These are phyloP conservation scores for Wickerhamiella azyma DNA, from an alignment of 805 yeast species.

Conservation along the genomic window DNA sequence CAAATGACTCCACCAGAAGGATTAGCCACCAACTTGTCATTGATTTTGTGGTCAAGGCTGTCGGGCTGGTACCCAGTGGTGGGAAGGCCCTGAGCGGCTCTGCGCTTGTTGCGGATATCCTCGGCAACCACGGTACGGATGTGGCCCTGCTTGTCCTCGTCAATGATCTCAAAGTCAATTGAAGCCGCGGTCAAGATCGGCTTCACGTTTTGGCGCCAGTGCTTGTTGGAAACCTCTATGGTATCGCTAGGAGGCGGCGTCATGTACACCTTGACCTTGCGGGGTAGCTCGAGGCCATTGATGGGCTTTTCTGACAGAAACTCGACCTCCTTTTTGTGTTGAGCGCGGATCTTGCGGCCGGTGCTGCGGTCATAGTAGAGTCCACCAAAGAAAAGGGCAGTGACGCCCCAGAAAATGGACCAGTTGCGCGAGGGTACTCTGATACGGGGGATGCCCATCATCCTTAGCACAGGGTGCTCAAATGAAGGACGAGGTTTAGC, in stretches of 20 bases:
- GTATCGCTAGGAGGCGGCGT: slow-evolving; percentile 98
- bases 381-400: slow-evolving; percentile 58
- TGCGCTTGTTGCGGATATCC: slow-evolving; percentile 57
- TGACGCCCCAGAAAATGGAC: slow-evolving; percentile 72
- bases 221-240: slow-evolving; percentile 54
- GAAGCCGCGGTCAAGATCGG: slow-evolving; percentile 79
- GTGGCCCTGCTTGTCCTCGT: slow-evolving; percentile 80
- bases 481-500: slow-evolving; percentile 15
- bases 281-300: slow-evolving; percentile 38
- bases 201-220: slow-evolving; percentile 68
- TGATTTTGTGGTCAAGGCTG: slow-evolving; percentile 24
- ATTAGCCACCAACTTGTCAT: slow-evolving; percentile 29
- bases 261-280: slow-evolving; percentile 67
- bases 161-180: slow-evolving; percentile 57
- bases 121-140: slow-evolving; percentile 73
- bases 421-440: slow-evolving; percentile 84
- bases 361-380: slow-evolving; percentile 63
- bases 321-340: slow-evolving; percentile 51
- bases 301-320: slow-evolving; percentile 38
- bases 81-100: slow-evolving; percentile 23
- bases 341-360: slow-evolving; percentile 49
- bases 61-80: slow-evolving; percentile 14
- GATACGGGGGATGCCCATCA: slow-evolving; percentile 71
- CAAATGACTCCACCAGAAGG: slow-evolving; percentile 73
- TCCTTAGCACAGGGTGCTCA: slow-evolving; percentile 58